Conservation (phyloP, 2,329 filamentous ascomycete species). For the Monosporascus sp. region DNA sequence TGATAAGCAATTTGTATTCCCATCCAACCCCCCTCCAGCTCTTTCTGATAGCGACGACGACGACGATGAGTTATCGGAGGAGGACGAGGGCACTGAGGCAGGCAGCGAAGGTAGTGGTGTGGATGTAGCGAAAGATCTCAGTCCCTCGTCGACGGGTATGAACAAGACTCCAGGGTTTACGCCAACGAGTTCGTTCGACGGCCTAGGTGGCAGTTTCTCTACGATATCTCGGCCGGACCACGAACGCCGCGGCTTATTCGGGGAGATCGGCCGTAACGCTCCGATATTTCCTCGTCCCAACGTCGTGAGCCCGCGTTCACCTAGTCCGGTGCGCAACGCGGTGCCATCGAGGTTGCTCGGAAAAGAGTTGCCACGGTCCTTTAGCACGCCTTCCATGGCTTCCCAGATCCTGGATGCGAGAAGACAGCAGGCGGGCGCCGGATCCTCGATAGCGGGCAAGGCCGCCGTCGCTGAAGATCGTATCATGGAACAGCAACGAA, state of each 20-base stretch:
- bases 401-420: constrained; percentile 44
- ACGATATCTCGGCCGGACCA: constrained; percentile 40
- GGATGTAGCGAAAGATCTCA: constrained; percentile 60
- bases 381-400: constrained; percentile 55
- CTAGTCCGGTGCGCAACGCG: constrained; percentile 61
- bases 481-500: constrained; percentile 45
- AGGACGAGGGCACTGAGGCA: constrained; percentile 41
- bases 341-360: constrained; percentile 45
- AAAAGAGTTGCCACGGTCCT: constrained; percentile 48
- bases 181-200: constrained; percentile 53
- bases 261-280: constrained; percentile 44
- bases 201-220: constrained; percentile 41
- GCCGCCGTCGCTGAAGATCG: constrained; percentile 37
- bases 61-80: constrained; percentile 40
- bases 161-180: constrained; percentile 46
- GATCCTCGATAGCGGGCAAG: constrained; percentile 34
- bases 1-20: constrained; percentile 11
- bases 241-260: constrained; percentile 44
- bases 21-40: constrained; percentile 22
- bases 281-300: constrained; percentile 51
- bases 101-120: constrained; percentile 54
- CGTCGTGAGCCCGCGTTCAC: constrained; percentile 60
- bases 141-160: constrained; percentile 40
- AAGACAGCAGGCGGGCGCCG: constrained; percentile 30
- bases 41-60: constrained; percentile 31